A percentile compares a stretch with the other conserved stretches of the same genome.
Conservation (phyloP, 2,329 filamentous ascomycete species). For the Dactylonectria macrodidyma region DNA sequence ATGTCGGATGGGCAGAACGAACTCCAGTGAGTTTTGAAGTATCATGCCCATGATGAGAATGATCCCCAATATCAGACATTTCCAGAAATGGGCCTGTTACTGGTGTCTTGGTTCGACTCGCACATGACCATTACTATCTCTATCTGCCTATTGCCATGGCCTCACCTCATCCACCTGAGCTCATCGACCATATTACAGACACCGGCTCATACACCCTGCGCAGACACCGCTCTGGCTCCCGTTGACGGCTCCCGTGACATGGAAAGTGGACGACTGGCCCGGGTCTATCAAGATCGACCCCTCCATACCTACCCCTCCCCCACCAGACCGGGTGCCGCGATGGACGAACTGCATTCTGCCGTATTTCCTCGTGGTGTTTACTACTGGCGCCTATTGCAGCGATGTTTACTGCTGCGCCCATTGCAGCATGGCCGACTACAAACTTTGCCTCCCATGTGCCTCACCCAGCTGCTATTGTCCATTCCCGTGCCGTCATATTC, state of each 20-base stretch:
- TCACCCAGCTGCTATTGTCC: slow-evolving; percentile 20
- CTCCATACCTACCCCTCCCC: slow-evolving; percentile 48
- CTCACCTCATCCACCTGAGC: slow-evolving; percentile 2
- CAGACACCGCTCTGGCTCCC: slow-evolving; percentile 33
- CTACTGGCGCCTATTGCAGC: slow-evolving; percentile 17
- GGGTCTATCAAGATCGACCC: slow-evolving; percentile 42
- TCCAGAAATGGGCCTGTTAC: neutral
- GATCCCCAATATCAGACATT: neutral
- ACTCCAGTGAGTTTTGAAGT: neutral
- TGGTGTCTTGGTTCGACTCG: neutral
- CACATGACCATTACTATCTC: slow-evolving; percentile 22
- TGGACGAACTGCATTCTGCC: slow-evolving; percentile 50
- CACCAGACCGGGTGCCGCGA: slow-evolving; percentile 38
- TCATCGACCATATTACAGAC: neutral
- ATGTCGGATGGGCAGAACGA: neutral
- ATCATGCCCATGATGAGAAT: neutral
- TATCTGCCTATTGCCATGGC: neutral
- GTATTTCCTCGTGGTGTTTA: slow-evolving; percentile 50
- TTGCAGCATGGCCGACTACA: slow-evolving; percentile 41
- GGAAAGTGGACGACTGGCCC: slow-evolving; percentile 24
- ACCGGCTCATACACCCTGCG: slow-evolving; percentile 4
- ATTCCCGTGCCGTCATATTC: slow-evolving; percentile 35
- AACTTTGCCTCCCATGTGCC: slow-evolving; percentile 37
- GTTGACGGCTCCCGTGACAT: slow-evolving; percentile 28
- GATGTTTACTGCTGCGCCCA: slow-evolving; percentile 34